These are phyloP conservation scores for Endotrypanum monterogeii DNA, from an alignment of 208 protist genomes.

Conservation along the genomic window DNA sequence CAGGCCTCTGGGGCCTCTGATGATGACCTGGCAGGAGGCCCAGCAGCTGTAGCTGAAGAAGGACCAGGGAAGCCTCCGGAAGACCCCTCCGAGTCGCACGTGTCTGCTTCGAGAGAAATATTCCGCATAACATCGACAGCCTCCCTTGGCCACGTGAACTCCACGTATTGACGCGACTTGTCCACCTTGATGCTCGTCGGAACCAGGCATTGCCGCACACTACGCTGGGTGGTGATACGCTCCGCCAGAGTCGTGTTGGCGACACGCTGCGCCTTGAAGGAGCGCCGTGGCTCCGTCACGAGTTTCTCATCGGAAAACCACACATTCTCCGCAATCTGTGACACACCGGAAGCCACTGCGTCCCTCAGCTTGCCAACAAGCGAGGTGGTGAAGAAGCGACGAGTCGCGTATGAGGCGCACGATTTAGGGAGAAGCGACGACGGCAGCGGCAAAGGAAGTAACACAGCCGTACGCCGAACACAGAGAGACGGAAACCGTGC, in stretches of 20 bases:
- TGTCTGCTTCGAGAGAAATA: conserved; percentile 3
- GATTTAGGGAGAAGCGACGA: not conserved
- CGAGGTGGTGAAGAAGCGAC: not conserved
- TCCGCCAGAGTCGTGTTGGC: conserved; percentile 55
- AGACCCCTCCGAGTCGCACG: not conserved
- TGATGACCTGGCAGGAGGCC: not conserved
- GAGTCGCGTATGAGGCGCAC: not conserved
- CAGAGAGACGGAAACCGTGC: not conserved
- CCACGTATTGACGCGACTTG: conserved; percentile 59
- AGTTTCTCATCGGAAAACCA: conserved; percentile 44
- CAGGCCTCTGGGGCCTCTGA: not conserved
- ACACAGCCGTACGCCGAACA: not conserved
- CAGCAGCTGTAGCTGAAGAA: not conserved
- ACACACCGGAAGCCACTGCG: conserved; percentile 28
- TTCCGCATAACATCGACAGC: conserved; percentile 21
- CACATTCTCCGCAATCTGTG: conserved; percentile 15
- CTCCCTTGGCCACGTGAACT: conserved; percentile 68
- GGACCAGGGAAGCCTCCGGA: not conserved
- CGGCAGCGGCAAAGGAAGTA: not conserved
- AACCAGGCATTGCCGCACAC: conserved; percentile 48
- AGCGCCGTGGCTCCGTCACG: conserved; percentile 74
- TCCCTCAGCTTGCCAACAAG: conserved; percentile 19
- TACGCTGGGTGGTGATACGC: conserved; percentile 60
- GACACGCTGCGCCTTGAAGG: conserved; percentile 36
- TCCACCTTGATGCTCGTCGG: conserved; percentile 60